These are phyloP conservation scores for Skeletonema costatum DNA, from an alignment of 108 stramenopile genomes.

Conservation along the genomic window DNA sequence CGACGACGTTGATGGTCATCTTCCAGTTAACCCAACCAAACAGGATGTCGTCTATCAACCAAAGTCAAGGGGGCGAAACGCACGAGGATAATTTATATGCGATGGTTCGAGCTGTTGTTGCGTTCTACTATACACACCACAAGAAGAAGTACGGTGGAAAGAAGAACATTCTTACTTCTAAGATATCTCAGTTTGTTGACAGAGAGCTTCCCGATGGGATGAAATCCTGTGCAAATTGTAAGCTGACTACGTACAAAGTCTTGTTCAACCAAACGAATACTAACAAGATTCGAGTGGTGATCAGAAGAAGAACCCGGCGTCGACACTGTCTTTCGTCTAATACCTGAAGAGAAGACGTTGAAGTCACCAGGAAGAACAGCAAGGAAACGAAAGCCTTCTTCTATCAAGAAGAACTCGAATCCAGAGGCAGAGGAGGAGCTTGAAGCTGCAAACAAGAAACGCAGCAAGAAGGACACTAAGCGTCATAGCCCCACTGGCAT, in stretches of 20 bases:
- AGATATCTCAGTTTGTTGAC: slow-evolving; percentile 10
- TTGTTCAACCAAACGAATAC: slow-evolving; percentile 4
- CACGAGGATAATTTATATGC: slow-evolving; percentile 16
- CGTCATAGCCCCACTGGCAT: neutral
- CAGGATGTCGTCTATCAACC: slow-evolving; percentile 43
- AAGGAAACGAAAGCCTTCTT: neutral
- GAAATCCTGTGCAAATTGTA: neutral
- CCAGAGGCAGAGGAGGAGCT: neutral
- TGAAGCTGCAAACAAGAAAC: neutral
- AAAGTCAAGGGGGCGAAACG: slow-evolving; percentile 6
- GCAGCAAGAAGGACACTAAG: neutral
- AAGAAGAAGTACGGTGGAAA: slow-evolving; percentile 14
- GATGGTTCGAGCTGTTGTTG: slow-evolving; percentile 3
- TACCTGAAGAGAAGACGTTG: neutral
- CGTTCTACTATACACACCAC: slow-evolving; percentile 14
- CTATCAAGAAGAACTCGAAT: neutral
- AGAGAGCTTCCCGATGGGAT: slow-evolving; percentile 9
- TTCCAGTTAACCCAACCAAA: slow-evolving; percentile 70
- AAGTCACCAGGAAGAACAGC: neutral
- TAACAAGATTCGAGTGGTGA: slow-evolving; percentile 2
- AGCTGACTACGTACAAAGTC: slow-evolving; percentile 7
- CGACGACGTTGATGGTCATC: slow-evolving; percentile 51
- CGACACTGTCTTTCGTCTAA: slow-evolving; percentile 8
- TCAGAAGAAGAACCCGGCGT: slow-evolving; percentile 1
- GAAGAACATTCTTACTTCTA: slow-evolving; percentile 1